Base-by-base conservation (phyloP, 2,329 filamentous ascomycete species). In the Aspergillus sp. region DNA sequence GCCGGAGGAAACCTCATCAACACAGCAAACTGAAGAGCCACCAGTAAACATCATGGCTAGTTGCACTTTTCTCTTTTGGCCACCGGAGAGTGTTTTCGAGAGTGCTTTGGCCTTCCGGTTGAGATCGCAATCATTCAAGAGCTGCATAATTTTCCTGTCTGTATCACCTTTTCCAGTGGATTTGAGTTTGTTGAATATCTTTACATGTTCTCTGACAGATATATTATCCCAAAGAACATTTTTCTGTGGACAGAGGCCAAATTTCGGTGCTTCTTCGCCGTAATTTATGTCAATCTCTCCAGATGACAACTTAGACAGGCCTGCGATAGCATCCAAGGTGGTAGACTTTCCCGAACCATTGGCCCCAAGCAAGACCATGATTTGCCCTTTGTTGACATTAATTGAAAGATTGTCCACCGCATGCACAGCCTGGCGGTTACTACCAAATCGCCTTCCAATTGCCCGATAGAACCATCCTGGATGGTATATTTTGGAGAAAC, bases 11-110 rank as follows among this genome's bases (percentile, higher is more conserved):
- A 96, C 91, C 73, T 97, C 93, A 65, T 97, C 93, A 5, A 97
- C 86, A 67, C 91, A 95, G 75, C 93, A 96, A 0, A 97, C 88
- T 22, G 86, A 86, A 61, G 89, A 93, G 11, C 91, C 92, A 60
- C 93, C 93, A 3, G 91, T 96, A 65, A 97, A 86, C 91, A 96
- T 96, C 86, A 96, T 93, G 5, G 91, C 92, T 2, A 97, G 81
- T 73, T 97, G 93, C 8, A 96, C 81, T 73, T 97, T 97, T 52
- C 93, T 82, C 77, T 96, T 96, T 73, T 97, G 93, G 0, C 93
- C 93, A 8, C 93, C 93, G 2, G 91, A 96, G 0, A 97, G 79
- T 0, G 91, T 96, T 68, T 86, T 87, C 0, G 91, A 85, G 59
- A 82, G 80, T 0, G 92, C 89, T 37, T 85, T 83, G 41, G 86